phyloP scores from a whole-genome alignment of 176 grass and related monocot species.

The Rhynchospora breviuscula region DNA sequence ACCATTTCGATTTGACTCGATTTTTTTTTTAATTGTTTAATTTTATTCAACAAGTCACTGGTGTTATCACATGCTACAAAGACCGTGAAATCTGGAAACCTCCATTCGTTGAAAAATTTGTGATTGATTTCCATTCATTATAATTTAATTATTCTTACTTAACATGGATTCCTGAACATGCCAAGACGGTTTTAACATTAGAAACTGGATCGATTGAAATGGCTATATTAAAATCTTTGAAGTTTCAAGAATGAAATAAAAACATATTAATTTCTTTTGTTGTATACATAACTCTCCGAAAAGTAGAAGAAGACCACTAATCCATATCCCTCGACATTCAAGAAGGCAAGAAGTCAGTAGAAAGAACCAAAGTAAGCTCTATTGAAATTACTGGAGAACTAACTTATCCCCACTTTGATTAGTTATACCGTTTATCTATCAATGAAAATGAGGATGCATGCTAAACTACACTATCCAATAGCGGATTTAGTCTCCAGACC shows the following conservation, averaged over 20 bases:
- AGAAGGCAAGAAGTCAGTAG: conserved; percentile 44
- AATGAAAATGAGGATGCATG: conserved; percentile 36
- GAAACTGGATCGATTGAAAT: neutral
- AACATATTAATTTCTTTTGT: neutral
- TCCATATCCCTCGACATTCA: conserved; percentile 23
- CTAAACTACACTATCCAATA: conserved; percentile 41
- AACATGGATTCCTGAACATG: neutral
- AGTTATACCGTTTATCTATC: conserved; percentile 27
- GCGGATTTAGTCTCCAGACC: neutral
- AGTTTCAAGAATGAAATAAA: neutral
- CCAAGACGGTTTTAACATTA: neutral
- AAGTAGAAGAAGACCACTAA: conserved; percentile 31
- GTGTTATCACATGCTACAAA: no score
- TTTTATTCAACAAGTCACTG: no score
- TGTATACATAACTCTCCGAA: conserved; percentile 29
- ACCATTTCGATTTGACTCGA: no score
- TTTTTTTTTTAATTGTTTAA: no score
- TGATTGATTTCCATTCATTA: no score
- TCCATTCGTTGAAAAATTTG: no score
- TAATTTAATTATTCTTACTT: no score
- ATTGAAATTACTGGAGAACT: conserved; percentile 62
- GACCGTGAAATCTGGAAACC: no score
- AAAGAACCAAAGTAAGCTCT: conserved; percentile 64
- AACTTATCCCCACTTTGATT: conserved; percentile 9
- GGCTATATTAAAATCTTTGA: neutral